Conservation (phyloP, 2,329 filamentous ascomycete species). For the Colletotrichum orchidophilum region DNA sequence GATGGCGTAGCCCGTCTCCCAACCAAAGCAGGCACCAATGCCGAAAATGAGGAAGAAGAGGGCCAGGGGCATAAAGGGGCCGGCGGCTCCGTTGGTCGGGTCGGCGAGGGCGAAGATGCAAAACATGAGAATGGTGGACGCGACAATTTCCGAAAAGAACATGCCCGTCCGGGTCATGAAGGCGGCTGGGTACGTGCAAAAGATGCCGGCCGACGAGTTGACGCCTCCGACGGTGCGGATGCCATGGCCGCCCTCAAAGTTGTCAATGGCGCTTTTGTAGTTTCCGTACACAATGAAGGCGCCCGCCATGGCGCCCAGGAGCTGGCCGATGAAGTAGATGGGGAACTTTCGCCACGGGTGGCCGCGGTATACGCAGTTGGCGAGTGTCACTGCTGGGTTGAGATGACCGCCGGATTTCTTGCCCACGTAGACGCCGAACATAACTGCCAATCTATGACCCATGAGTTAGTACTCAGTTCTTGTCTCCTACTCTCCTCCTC, state of each 20-base stretch:
- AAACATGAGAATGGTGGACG: slow-evolving; percentile 74
- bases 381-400: slow-evolving; percentile 76
- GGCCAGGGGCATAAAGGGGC: slow-evolving; percentile 65
- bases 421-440: slow-evolving; percentile 74
- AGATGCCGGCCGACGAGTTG: slow-evolving; percentile 74
- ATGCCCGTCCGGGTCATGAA: slow-evolving; percentile 74
- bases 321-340: slow-evolving; percentile 72
- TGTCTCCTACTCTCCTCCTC: background rate
- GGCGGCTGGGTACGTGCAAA: slow-evolving; percentile 75
- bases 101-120: slow-evolving; percentile 76
- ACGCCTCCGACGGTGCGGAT: slow-evolving; percentile 68
- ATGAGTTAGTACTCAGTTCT: slow-evolving; percentile 2
- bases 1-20: slow-evolving; percentile 81
- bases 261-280: slow-evolving; percentile 71
- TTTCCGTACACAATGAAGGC: slow-evolving; percentile 68
- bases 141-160: slow-evolving; percentile 78
- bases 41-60: slow-evolving; percentile 80
- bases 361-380: slow-evolving; percentile 74
- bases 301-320: slow-evolving; percentile 73
- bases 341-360: slow-evolving; percentile 77
- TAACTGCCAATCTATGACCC: slow-evolving; percentile 64
- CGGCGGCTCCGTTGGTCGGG: slow-evolving; percentile 64
- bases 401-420: slow-evolving; percentile 74
- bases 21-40: slow-evolving; percentile 77
- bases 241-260: slow-evolving; percentile 67